phyloP scores from a whole-genome alignment of 352 stramenopile genomes.

The Chrysophaeum taylorii region DNA sequence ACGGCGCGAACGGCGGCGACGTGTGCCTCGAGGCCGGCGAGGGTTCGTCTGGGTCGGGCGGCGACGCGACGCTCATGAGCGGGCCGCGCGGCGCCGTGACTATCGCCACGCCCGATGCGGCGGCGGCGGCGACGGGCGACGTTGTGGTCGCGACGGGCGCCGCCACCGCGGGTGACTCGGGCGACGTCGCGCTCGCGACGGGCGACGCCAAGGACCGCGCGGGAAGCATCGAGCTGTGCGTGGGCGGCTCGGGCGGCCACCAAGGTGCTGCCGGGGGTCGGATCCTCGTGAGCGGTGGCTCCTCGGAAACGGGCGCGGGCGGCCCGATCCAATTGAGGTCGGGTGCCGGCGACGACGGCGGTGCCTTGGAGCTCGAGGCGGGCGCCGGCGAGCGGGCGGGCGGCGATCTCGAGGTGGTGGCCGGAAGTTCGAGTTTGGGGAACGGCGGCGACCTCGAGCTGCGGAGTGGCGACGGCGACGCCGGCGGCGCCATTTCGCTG shows the following conservation, averaged over 20 bases:
- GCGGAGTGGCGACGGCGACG: slow-evolving; percentile 46
- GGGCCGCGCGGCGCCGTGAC: neutral
- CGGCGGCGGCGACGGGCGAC: neutral
- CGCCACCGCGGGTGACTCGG: neutral
- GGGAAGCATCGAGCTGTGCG: too few species aligned
- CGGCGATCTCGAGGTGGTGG: too few species aligned
- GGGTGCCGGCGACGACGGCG: slow-evolving; percentile 26
- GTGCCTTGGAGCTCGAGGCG: too few species aligned
- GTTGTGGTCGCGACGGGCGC: neutral
- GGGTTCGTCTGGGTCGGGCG: slow-evolving; percentile 41
- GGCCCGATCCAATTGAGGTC: slow-evolving; percentile 38
- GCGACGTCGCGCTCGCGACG: neutral
- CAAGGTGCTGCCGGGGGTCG: slow-evolving; percentile 19
- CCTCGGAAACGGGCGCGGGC: slow-evolving; percentile 18
- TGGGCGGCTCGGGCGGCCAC: slow-evolving; percentile 38
- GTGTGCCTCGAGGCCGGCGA: slow-evolving; percentile 13
- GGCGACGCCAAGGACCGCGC: slow-evolving; percentile 26
- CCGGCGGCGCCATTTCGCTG: slow-evolving; percentile 45
- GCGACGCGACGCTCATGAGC: slow-evolving; percentile 47
- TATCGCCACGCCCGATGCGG: slow-evolving; percentile 23
- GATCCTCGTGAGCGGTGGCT: slow-evolving; percentile 22
- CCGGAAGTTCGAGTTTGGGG: too few species aligned
- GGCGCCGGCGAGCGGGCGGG: too few species aligned
- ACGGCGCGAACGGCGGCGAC: slow-evolving; percentile 29
- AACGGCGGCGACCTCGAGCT: slow-evolving; percentile 51